Evolutionary conservation across 805 yeast genomes (phyloP), one percentile per base, ranked within the genome.

Genomic region (Myxozyma lipomycoides): DNA sequence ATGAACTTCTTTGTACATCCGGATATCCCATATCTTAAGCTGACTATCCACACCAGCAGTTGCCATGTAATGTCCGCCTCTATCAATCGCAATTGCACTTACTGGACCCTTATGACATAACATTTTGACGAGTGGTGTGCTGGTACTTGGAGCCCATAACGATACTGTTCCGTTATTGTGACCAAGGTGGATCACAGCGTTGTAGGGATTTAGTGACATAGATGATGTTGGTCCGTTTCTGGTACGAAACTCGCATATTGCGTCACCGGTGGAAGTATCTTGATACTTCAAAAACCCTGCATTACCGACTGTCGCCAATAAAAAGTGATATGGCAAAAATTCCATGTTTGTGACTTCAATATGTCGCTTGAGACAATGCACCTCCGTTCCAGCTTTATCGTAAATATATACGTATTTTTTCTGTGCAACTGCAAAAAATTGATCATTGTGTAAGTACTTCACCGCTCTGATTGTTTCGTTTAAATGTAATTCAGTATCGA

Each of bases 391-490:
- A 55, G 83, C 80, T 59, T 83, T 83, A 68, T 93, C 96, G 67
- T 93, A 93, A 34, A 93, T 86, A 66, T 84, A 93, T 0, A 93
- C 86, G 68, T 91, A 87, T 67, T 88, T 90, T 70, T 89, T 90
- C 70, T 93, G 99, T 1, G 99, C 98, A 17, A 83, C 96, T 0
- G 99, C 99, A 71, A 87, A 89, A 68, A 74, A 89, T 68, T 89
- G 96, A 64, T 90, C 95, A 64, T 84, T 89, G 63, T 91, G 97
- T 55, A 93, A 73, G 70, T 85, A 89, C 63, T 89, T 86, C 23
- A 90, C 96, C 1, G 90, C 93, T 63, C 86, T 79, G 9, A 90
- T 87, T 0, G 97, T 88, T 70, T 93, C 99, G 62, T 84, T 83
- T 21, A 93, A 72, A 63, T 86, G 80, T 48, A 93, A 67, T 67